Base-by-base conservation (phyloP, 139 green algal genomes). In the Dunaliella primolecta region DNA sequence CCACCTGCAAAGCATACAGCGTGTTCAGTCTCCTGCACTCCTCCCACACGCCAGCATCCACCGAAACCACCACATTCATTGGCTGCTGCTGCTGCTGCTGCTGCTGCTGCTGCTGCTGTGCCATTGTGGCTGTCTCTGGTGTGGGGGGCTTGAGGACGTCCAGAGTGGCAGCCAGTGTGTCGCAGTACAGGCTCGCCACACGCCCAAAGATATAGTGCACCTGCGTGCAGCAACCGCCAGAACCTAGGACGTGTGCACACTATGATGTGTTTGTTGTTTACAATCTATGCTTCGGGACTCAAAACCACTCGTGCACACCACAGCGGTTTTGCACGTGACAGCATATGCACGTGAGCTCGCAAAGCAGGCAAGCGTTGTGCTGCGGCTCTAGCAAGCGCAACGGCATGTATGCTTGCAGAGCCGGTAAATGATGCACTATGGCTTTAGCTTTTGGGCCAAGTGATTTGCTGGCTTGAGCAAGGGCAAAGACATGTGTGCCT, bases 161-260 rank as follows among this genome's bases (percentile, higher is more conserved):
- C 57, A 96, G 93, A 2, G 89, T 88, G 24, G 90, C 92, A 0
- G 89, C 89, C 70, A 95, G 87, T 0, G 84, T 89, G 64, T 92
- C 88, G 83, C 87, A 92, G 89, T 90, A 95, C 23, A 93, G 85
- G 21, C 82, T 82, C 29, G 84, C 90, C 24, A 98, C 91, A 3
- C 93, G 89, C 20, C 91, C 91, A 85, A 98, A 98, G 27, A 98
- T 94, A 83, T 90, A 92, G 46, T 92, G 85, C 34, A 96, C 85
- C 84, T 97, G 91, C 76, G 89, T 86, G 0, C 84, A 81, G 29
- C 90, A 82, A 80, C 98, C 87, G 33, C 21, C 74, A 27, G 27
- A 21, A 79, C 23, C 20, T 20, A 20, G 56, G 56, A 20, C 20
- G 56, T 20, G 56, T 72, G 56, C 20, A 23, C 23, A 20, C 20